Evolutionary conservation across 2,329 filamentous ascomycete genomes (phyloP), one percentile per base, ranked within the genome.

Genomic region (Venturia effusa): DNA sequence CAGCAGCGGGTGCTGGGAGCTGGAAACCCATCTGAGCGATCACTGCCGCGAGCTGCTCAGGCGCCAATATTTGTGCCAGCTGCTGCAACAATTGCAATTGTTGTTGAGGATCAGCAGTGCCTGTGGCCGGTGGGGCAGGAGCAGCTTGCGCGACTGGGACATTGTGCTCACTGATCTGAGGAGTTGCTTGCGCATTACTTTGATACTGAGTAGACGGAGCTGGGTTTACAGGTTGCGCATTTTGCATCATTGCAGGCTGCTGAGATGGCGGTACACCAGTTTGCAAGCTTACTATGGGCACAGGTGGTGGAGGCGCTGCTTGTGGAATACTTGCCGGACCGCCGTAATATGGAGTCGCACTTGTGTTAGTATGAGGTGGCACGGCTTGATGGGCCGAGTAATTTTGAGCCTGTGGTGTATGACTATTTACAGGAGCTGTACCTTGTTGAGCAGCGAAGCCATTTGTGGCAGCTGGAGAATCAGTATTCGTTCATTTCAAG

Each of bases 41-140:
- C 43, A 62, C 61, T 27, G 40, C 61, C n/a, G 61, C 63, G 41
- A 65, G 32, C 32, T 65, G 63, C 37, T 65, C 63, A 39, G 63
- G 40, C 24, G 41, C 32, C 10, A 64, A 32, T 13, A 41, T 34
- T 11, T 34, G 39, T 34, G 62, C 62, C 30, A 64, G 30, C 19
- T 48, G 39, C 63, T 61, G 57, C 34, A 64, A 54, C 15, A 64
- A 48, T 51, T 64, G 66, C 62, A 64, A 66, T 34, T 57, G 51
- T 34, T 57, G 51, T 66, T 64, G 66, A 66, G 61, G 61, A 43
- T 63, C 51, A 45, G 24, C 11, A 27, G 40, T 32, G 11, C 39
- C 60, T 62, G 24, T 6, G 32, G 24, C 60, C 22, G 39, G 60
- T 37, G 48, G 45, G 24, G 45, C 32, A 22, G 30, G 45, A 27